Evolutionary conservation across 2,329 filamentous ascomycete genomes (phyloP), one percentile per base, ranked within the genome.

Genomic region (Talaromyces piceae): DNA sequence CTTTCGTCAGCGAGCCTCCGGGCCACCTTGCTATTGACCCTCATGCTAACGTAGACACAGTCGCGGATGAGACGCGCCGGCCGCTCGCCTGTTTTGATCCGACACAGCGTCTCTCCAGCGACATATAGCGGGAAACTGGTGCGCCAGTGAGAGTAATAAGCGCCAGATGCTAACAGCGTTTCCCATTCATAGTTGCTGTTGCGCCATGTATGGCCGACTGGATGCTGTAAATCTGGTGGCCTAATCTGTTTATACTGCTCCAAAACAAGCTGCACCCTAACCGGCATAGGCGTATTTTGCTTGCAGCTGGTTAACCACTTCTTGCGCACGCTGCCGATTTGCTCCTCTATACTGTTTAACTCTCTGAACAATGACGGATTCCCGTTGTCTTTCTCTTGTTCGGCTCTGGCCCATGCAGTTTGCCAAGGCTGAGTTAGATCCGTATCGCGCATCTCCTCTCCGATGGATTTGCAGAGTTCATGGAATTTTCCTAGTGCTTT

Each of bases 161-260:
- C 57, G 25, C 61, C 68, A 1, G 71, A 73, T 2, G 73, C 72
- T 37, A 72, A 56, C 4, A 74, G 30, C 3, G 56, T 56, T 6
- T 57, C 56, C 65, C 66, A 71, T 41, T 67, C 64, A 18, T 58
- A 46, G 1, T 45, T 56, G 41, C 61, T 63, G 48, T 64, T 61
- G 45, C 57, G 59, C 69, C 69, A 72, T 6, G 62, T 64, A 37
- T 63, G 56, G 16, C 64, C 54, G 7, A 72, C 52, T 2, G 62
- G 59, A 52, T 73, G 70, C 13, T 60, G 56, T 8, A 58, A 45
- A 6, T 54, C 26, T 2, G 66, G 68, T 1, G 67, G 64, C 12
- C 58, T 47, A 18, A 74, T 65, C 5, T 57, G 53, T 39, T 59
- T 54, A 4, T 67, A 58, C 1, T 52, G 49, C 12, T 70, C 63